phyloP scores from a whole-genome alignment of 352 stramenopile genomes.

The Phytophthora meadii region DNA sequence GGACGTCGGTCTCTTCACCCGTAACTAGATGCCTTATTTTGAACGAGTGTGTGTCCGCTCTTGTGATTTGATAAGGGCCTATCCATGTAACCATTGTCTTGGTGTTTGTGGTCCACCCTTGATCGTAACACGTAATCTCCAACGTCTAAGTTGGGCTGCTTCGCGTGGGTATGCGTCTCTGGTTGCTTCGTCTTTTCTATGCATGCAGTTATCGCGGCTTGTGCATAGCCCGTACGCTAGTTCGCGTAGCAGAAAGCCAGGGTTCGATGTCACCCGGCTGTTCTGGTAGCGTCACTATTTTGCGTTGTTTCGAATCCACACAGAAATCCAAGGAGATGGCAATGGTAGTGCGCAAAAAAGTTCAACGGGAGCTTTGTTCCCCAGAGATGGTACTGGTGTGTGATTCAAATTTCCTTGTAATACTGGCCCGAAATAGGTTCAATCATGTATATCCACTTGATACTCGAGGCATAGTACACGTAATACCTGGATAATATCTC shows the following conservation, averaged over 20 bases:
- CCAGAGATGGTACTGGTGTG: conserved; percentile 26
- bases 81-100: conserved; percentile 48
- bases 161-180: not conserved
- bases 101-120: conserved; percentile 31
- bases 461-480: conserved; percentile 2
- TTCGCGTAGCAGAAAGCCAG: not conserved
- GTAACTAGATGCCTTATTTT: conserved; percentile 21
- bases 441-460: no score
- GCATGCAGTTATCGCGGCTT: conserved; percentile 11
- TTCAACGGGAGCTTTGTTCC: conserved; percentile 21
- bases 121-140: conserved; percentile 45
- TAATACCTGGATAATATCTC: conserved; percentile 37
- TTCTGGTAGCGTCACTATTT: conserved; percentile 6
- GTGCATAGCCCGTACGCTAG: conserved; percentile 17
- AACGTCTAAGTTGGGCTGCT: conserved; percentile 22
- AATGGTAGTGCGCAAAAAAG: conserved; percentile 25
- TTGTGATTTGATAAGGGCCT: conserved; percentile 33
- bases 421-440: not conserved
- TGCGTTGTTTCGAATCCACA: conserved; percentile 3
- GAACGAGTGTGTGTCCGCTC: conserved; percentile 30
- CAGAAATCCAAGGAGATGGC: conserved; percentile 5
- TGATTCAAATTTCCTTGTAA: conserved; percentile 43
- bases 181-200: conserved; percentile 15
- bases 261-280: conserved; percentile 1
- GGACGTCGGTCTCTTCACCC: no score